These are phyloP conservation scores for Aspergillus campestris DNA, from an alignment of 495 filamentous ascomycete genomes.

Conservation along the genomic window DNA sequence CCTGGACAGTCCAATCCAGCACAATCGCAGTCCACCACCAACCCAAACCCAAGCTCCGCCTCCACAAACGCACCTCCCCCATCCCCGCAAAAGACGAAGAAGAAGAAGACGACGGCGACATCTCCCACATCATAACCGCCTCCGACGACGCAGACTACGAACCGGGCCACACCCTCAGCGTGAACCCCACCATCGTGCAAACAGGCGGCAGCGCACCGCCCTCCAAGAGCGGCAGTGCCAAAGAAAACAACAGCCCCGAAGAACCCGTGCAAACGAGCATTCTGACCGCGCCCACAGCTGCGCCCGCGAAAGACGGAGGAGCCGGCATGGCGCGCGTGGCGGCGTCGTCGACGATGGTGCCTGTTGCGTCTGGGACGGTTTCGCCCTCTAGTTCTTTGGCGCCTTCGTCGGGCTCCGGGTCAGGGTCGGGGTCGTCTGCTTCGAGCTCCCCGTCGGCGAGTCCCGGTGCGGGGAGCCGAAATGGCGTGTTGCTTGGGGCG, in stretches of 20 bases:
- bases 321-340: no score
- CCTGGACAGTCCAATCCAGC: conserved; percentile 19
- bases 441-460: no score
- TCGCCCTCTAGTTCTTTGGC: no score
- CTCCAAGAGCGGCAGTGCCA: not conserved
- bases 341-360: no score
- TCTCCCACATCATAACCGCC: conserved; percentile 18
- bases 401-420: no score
- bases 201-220: conserved; percentile 2
- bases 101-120: no score
- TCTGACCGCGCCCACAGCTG: not conserved
- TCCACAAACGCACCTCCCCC: conserved; percentile 2
- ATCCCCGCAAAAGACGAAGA: not conserved
- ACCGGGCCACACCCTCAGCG: conserved; percentile 4
- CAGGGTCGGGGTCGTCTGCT: no score
- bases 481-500: no score
- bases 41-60: conserved; percentile 8
- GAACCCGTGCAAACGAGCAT: conserved; percentile 5
- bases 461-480: no score
- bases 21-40: not conserved
- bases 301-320: no score
- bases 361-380: no score
- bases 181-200: conserved; percentile 12
- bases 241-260: not conserved
- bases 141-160: conserved; percentile 12